Conservation (phyloP, 2,329 filamentous ascomycete genomes). For the Epichloe hybrida region DNA sequence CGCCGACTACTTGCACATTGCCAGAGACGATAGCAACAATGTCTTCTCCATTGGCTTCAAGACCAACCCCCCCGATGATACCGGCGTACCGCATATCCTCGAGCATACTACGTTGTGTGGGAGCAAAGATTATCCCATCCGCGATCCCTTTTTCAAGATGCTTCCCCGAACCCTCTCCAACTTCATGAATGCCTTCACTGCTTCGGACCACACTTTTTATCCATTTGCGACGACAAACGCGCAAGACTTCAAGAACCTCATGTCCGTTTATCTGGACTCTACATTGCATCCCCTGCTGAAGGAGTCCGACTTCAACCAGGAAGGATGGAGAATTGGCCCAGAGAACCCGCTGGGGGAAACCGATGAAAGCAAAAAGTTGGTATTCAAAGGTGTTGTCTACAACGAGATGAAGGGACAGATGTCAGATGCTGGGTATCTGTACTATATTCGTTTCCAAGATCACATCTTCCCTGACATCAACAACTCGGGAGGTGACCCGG, state of each 20-base stretch:
- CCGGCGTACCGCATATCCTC: slow-evolving; percentile 89
- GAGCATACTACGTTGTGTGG: slow-evolving; percentile 96
- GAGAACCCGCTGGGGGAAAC: slow-evolving; percentile 63
- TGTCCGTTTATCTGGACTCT: slow-evolving; percentile 93
- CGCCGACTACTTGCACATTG: slow-evolving; percentile 90
- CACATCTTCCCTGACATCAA: slow-evolving; percentile 88
- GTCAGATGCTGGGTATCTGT: slow-evolving; percentile 92
- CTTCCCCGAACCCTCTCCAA: slow-evolving; percentile 97
- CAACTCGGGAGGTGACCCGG: slow-evolving; percentile 92
- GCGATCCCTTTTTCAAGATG: slow-evolving; percentile 99
- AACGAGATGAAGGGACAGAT: slow-evolving; percentile 99
- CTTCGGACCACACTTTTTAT: slow-evolving; percentile 91
- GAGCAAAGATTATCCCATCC: slow-evolving; percentile 95
- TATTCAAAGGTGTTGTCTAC: slow-evolving; percentile 97
- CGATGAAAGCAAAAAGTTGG: slow-evolving; percentile 52
- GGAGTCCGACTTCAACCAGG: slow-evolving; percentile 83
- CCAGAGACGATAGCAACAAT: slow-evolving; percentile 94
- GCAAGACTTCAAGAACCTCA: slow-evolving; percentile 89
- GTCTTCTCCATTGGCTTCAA: slow-evolving; percentile 99
- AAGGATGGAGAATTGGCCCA: slow-evolving; percentile 91
- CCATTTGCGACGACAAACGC: slow-evolving; percentile 94
- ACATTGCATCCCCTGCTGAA: slow-evolving; percentile 84
- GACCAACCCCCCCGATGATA: slow-evolving; percentile 94
- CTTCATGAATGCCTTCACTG: slow-evolving; percentile 99
- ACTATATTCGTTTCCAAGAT: slow-evolving; percentile 90